Conservation (phyloP, 306 rosid genomes). For the Astragalus membranaceus region DNA sequence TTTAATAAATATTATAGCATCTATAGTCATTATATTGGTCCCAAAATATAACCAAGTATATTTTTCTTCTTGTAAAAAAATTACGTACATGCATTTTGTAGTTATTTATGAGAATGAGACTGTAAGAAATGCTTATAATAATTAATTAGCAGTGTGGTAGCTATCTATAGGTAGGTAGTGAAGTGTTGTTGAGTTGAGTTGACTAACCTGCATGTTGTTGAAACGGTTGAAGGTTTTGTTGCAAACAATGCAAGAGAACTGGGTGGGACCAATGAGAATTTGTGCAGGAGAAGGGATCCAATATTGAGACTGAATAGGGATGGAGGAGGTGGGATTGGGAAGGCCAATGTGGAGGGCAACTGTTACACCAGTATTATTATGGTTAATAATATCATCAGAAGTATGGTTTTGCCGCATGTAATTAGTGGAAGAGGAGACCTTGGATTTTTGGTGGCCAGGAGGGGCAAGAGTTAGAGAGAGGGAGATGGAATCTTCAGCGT, state of each 20-base stretch:
- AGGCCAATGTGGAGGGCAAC: constrained; percentile 77
- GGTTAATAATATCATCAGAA: not conserved
- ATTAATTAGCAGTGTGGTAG: too few relatives aligned
- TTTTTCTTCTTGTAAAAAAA: too few relatives aligned
- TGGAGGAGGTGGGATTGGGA: constrained; percentile 27
- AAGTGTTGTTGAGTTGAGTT: too few relatives aligned
- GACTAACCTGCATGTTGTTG: constrained; percentile 93
- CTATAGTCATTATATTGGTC: too few relatives aligned
- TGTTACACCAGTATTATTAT: constrained; percentile 37
- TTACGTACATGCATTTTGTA: too few relatives aligned
- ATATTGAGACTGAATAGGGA: constrained; percentile 38
- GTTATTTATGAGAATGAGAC: too few relatives aligned
- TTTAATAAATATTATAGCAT: too few relatives aligned
- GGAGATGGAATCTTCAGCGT: constrained; percentile 56
- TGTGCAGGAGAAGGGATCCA: constrained; percentile 94
- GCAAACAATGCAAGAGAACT: constrained; percentile 94
- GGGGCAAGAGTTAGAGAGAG: constrained; percentile 58
- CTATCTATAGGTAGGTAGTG: too few relatives aligned
- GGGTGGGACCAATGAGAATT: constrained; percentile 90
- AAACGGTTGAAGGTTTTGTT: constrained; percentile 85
- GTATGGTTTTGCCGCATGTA: constrained; percentile 17
- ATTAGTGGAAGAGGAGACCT: not conserved
- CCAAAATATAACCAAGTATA: too few relatives aligned
- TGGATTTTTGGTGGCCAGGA: constrained; percentile 52
- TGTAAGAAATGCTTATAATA: too few relatives aligned